A percentile compares a stretch with the other conserved stretches of the same genome.
Evolutionary conservation across 441 rosid genomes (phyloP).

Genomic region (Isatis lusitanica): DNA sequence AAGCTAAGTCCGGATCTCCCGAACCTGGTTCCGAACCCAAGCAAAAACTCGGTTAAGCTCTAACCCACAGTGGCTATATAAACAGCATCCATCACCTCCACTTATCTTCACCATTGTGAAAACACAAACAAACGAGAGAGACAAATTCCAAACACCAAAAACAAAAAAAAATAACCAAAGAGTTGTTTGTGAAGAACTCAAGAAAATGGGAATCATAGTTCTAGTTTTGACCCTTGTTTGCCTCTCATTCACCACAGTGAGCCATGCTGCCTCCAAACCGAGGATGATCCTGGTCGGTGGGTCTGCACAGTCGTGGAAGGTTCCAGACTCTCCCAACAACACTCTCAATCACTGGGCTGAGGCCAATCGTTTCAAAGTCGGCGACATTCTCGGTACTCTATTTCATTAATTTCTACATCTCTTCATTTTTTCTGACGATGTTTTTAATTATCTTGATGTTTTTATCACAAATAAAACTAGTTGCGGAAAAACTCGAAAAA

Average conservation of each 20-base stretch:
- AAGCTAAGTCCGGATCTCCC: conserved; percentile 11
- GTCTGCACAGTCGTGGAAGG: conserved; percentile 41
- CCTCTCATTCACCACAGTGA: conserved; percentile 26
- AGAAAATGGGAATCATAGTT: conserved; percentile 25
- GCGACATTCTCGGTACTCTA: conserved; percentile 46
- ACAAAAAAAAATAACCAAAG: background rate
- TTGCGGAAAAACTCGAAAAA: background rate
- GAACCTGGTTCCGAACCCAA: background rate
- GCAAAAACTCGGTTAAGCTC: background rate
- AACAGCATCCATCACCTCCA: conserved; percentile 16
- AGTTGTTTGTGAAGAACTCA: conserved; percentile 3
- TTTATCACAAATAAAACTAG: background rate
- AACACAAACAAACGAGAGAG: conserved; percentile 15
- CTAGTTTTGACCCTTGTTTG: conserved; percentile 30
- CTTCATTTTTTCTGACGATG: background rate
- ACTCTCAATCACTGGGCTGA: conserved; percentile 51
- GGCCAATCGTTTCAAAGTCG: conserved; percentile 43
- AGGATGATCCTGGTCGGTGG: conserved; percentile 48
- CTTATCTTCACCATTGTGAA: conserved; percentile 14
- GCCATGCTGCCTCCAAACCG: conserved; percentile 32
- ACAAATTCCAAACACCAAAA: conserved; percentile 2
- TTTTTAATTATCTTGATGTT: no score
- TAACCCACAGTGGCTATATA: conserved; percentile 31
- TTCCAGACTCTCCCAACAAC: conserved; percentile 40
- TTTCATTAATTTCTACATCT: background rate